A percentile compares a stretch with the other conserved stretches of the same genome.
Evolutionary conservation across 768 basidiomycete species (phyloP).

Genomic region (Steccherinum ochraceum): DNA sequence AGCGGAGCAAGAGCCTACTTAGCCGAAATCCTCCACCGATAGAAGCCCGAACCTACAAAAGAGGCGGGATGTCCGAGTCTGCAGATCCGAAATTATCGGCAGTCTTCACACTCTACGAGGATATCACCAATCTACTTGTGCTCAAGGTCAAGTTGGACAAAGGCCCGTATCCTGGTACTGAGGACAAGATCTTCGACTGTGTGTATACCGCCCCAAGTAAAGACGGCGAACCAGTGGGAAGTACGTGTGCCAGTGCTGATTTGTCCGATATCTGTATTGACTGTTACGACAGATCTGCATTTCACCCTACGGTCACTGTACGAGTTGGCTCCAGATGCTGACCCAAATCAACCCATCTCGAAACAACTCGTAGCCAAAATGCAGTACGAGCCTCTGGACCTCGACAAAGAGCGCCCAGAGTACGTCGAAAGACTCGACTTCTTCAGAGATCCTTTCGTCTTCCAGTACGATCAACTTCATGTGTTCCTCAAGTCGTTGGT

Average conservation of each 20-base stretch:
- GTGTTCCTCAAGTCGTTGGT: conserved; percentile 61
- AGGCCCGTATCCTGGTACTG: conserved; percentile 30
- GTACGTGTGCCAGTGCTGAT: background rate
- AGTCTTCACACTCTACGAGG: conserved; percentile 76
- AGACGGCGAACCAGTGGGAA: background rate
- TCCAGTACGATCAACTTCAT: conserved; percentile 57
- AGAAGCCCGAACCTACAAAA: background rate
- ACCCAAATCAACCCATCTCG: conserved; percentile 19
- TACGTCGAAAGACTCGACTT: conserved; percentile 58
- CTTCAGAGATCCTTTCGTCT: conserved; percentile 60
- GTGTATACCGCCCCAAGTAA: conserved; percentile 47
- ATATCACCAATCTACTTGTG: conserved; percentile 75
- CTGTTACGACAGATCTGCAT: conserved; percentile 43
- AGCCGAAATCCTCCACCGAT: conserved; percentile 22
- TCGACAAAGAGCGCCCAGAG: conserved; percentile 54
- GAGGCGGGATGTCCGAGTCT: conserved; percentile 24
- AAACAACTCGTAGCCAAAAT: conserved; percentile 40
- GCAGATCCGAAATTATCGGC: conserved; percentile 54
- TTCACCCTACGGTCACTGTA: conserved; percentile 33
- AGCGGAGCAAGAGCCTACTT: conserved; percentile 39
- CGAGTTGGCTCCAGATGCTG: background rate
- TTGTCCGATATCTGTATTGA: background rate
- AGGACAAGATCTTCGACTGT: conserved; percentile 62
- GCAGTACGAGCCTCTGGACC: conserved; percentile 55
- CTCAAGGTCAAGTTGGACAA: conserved; percentile 49